phyloP scores from a whole-genome alignment of 2,329 filamentous ascomycete species.

The Parastagonospora avenae region DNA sequence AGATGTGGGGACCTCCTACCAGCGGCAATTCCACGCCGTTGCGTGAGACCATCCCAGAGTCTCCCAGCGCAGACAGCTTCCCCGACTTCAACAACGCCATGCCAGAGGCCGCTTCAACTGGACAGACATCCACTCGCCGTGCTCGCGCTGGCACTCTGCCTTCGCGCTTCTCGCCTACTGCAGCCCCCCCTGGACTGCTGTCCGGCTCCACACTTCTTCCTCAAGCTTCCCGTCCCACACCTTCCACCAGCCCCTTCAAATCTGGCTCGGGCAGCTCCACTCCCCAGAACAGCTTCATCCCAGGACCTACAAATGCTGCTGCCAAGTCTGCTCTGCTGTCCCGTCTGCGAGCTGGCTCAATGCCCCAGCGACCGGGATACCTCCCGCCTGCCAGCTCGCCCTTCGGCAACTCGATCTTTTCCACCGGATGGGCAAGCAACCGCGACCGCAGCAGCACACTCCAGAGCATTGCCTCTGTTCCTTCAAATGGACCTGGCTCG shows the following conservation, averaged over 20 bases:
- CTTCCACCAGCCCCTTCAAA: constrained; percentile 86
- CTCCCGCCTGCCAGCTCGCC: constrained; percentile 62
- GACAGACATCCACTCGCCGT: constrained; percentile 72
- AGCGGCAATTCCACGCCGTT: constrained; percentile 96
- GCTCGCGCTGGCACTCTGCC: constrained; percentile 95
- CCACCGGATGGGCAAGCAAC: constrained; percentile 79
- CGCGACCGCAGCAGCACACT: constrained; percentile 87
- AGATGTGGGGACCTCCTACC: constrained; percentile 89
- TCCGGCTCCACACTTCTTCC: constrained; percentile 61
- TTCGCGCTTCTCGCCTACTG: constrained; percentile 84
- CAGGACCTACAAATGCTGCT: constrained; percentile 53
- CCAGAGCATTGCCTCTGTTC: constrained; percentile 86
- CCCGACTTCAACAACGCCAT: constrained; percentile 82
- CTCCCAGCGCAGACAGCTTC: constrained; percentile 88
- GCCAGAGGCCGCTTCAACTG: constrained; percentile 61
- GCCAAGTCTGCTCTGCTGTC: constrained; percentile 78
- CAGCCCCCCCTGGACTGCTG: constrained; percentile 65
- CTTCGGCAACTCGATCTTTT: constrained; percentile 89
- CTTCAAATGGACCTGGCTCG: constrained; percentile 83
- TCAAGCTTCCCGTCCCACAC: constrained; percentile 83
- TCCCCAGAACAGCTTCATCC: constrained; percentile 47
- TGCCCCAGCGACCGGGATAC: constrained; percentile 84
- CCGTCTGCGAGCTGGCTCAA: constrained; percentile 86
- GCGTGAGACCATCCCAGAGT: constrained; percentile 96
- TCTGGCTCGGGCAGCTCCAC: constrained; percentile 57